Base-by-base conservation (phyloP, 495 filamentous ascomycete genomes). In the Talaromyces wortmannii region DNA sequence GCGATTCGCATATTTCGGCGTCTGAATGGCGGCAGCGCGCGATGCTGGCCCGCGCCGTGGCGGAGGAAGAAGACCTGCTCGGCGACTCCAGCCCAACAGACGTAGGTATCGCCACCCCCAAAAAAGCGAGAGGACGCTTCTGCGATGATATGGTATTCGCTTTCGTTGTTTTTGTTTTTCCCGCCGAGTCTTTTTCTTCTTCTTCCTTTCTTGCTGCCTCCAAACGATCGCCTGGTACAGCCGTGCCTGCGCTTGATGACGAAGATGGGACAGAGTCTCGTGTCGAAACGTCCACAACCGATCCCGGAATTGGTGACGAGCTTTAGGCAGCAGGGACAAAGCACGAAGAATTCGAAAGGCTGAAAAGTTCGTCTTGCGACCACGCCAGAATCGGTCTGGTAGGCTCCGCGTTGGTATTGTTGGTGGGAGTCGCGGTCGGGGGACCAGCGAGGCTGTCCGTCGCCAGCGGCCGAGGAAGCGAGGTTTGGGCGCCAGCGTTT, bases 221-320 rank as follows among this genome's bases (percentile, higher is more conserved):
- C 78, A 73, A 61, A 92, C 67, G 45, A 95, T 77, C 60, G 85
- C 89, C 13, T 76, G 74, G 67, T 91, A 92, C 52, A 95, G 79
- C 52, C 84, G 79, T 50, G 86, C 83, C 63, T 94, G 89, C 4
- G 88, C 72, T 30, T 80, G 78, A 59, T 81, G 80, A 55, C 82
- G 84, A 57, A 89, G 81, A 45, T 77, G 73, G 43, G 89, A 86
- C 36, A 95, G 68, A n/a, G 79, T 86, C 59, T 89, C 82, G 78
- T 87, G 78, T 50, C 83, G 86, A 68, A 95, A 78, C 49, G 75
- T 72, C 57, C 83, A 78, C 40, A 92, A 74, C 36, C 75, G 78
- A 31, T 79, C 79, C 59, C 83, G 82, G 57, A 83, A 78, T 40
- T 82, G 81, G 56, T 81, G 78, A 48, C 75, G 79, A 42, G 78